Conservation (phyloP, 192 early-diverging fungal genomes). For the Physocladia obscura region DNA sequence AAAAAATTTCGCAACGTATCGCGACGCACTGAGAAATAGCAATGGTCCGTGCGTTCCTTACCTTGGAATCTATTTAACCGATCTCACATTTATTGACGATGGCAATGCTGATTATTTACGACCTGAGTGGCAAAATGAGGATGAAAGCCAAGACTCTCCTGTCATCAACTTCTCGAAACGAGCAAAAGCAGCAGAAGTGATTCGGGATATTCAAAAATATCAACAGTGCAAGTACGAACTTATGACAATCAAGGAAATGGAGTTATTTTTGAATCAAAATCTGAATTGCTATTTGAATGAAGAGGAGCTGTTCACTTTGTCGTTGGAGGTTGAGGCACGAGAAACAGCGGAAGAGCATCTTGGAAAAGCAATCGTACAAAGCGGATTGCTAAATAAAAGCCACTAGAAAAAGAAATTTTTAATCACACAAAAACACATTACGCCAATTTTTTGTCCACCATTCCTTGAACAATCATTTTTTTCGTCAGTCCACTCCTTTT, state of each 20-base stretch:
- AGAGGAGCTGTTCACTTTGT: no score
- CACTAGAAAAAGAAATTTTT: not conserved
- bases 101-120: slow-evolving; percentile 73
- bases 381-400: no score
- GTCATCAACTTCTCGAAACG: slow-evolving; percentile 91
- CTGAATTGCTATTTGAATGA: no score
- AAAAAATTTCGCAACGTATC: slow-evolving; percentile 81
- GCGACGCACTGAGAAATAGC: slow-evolving; percentile 75
- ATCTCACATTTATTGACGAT: slow-evolving; percentile 89
- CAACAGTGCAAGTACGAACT: slow-evolving; percentile 79
- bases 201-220: slow-evolving; percentile 86
- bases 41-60: slow-evolving; percentile 71
- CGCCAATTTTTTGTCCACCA: slow-evolving; percentile 13
- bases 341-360: no score
- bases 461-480: not conserved
- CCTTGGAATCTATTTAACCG: slow-evolving; percentile 81
- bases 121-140: not conserved
- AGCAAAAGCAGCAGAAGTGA: slow-evolving; percentile 81
- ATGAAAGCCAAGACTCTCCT: not conserved
- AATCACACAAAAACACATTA: not conserved
- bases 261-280: slow-evolving; percentile 65
- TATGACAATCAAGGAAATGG: slow-evolving; percentile 76
- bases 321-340: no score
- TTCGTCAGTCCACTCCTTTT: not conserved
- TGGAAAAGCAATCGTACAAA: no score